Percentiles rank a stretch among this genome's conserved stretches.
These are phyloP conservation scores for Solanum ahanhuiri DNA, from an alignment of 257 asterid species.

Conservation along the genomic window DNA sequence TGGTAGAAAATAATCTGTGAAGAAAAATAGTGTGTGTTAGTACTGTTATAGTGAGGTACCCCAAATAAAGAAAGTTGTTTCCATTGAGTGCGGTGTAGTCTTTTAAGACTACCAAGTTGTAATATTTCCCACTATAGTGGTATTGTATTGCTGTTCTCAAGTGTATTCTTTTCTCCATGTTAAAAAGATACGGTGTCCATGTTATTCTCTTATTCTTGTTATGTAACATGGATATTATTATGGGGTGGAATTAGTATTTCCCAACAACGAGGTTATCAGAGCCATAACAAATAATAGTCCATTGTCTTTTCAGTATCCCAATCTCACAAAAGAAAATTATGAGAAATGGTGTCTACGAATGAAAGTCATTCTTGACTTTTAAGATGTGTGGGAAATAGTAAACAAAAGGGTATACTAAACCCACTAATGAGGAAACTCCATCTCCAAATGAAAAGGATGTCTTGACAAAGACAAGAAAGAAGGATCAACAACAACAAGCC, in stretches of 20 bases:
- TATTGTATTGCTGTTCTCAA: not conserved
- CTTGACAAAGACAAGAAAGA: not conserved
- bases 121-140: not conserved
- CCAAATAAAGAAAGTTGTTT: not conserved
- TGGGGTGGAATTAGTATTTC: not conserved
- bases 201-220: not conserved
- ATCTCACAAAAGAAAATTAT: not conserved
- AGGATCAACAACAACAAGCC: not conserved
- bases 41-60: not conserved
- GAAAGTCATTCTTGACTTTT: not conserved
- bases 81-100: not conserved
- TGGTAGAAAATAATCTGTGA: not conserved
- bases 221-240: not conserved
- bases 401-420: not conserved
- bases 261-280: not conserved
- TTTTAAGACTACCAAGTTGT: not conserved
- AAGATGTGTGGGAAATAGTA: not conserved
- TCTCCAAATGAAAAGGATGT: not conserved
- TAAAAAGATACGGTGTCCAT: not conserved
- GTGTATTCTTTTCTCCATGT: not conserved
- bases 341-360: not conserved
- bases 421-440: not conserved
- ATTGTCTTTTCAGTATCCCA: not conserved
- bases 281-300: not conserved
- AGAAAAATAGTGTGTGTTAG: not conserved